Percentiles rank a stretch among this genome's conserved stretches.
phyloP scores from a whole-genome alignment of 805 yeast species.

The Cyberlindnera mycetangii region DNA sequence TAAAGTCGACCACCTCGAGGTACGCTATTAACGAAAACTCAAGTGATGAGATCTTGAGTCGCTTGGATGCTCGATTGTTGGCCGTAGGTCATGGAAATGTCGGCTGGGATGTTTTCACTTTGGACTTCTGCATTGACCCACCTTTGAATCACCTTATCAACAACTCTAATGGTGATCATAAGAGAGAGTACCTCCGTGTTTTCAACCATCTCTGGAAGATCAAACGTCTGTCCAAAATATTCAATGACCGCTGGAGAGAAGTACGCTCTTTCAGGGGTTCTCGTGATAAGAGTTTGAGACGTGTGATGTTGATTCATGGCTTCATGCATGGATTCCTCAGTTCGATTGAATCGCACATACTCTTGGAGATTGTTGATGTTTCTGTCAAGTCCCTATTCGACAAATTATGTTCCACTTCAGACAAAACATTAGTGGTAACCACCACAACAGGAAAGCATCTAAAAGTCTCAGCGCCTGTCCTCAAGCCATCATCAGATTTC shows the following conservation, averaged over 20 bases:
- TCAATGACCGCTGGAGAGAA: conserved; percentile 47
- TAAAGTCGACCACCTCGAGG: conserved; percentile 49
- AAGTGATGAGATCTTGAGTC: conserved; percentile 38
- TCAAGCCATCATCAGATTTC: conserved; percentile 30
- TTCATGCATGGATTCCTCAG: conserved; percentile 32
- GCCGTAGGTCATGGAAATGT: conserved; percentile 67
- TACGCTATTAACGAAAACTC: conserved; percentile 35
- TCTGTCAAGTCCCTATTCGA: conserved; percentile 2
- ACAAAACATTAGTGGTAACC: not conserved
- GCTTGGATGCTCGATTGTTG: conserved; percentile 80
- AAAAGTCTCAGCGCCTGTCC: conserved; percentile 27
- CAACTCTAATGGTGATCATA: conserved; percentile 40
- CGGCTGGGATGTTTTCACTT: conserved; percentile 92
- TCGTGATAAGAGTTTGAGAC: conserved; percentile 2
- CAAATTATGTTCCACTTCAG: not conserved
- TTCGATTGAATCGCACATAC: conserved; percentile 32
- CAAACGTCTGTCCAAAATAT: conserved; percentile 54
- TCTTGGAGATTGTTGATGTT: conserved; percentile 31
- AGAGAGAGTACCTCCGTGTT: conserved; percentile 66
- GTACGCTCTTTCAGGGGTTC: conserved; percentile 23
- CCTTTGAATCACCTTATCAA: conserved; percentile 59
- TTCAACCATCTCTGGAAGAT: conserved; percentile 86
- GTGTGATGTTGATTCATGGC: conserved; percentile 31
- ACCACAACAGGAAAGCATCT: conserved; percentile 23
- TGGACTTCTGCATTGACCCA: conserved; percentile 61